Evolutionary conservation across 257 asterid genomes (phyloP).

Genomic region (Euphrasia confusa): DNA sequence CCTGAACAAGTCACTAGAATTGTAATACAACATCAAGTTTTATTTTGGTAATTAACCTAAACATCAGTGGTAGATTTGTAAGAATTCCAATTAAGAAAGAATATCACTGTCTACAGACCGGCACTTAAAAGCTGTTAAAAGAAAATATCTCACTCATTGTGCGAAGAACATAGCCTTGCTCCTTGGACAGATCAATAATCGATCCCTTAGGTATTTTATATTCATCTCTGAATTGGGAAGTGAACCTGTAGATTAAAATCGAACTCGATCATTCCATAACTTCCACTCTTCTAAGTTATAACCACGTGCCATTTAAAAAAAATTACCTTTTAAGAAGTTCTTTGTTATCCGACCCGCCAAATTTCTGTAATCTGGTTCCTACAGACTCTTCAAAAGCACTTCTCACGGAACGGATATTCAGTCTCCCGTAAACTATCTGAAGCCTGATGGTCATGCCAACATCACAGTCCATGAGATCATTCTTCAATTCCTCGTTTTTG

Average conservation of each 20-base stretch:
- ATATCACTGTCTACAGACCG: background rate
- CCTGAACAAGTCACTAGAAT: background rate
- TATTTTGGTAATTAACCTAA: no score
- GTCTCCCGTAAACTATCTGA: conserved; percentile 77
- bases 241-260: conserved; percentile 47
- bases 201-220: conserved; percentile 81
- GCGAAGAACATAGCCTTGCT: conserved; percentile 57
- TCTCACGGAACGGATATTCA: conserved; percentile 68
- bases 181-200: conserved; percentile 66
- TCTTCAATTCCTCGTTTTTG: conserved; percentile 37
- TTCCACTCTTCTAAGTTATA: background rate
- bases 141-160: conserved; percentile 55
- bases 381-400: conserved; percentile 82
- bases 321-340: conserved; percentile 69
- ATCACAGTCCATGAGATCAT: conserved; percentile 67
- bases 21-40: no score
- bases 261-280: background rate
- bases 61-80: no score
- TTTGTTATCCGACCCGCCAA: conserved; percentile 59
- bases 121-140: background rate
- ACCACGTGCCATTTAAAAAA: background rate
- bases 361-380: conserved; percentile 60
- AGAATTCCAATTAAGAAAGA: background rate
- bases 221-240: conserved; percentile 82
- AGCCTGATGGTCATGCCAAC: conserved; percentile 75